phyloP scores from a whole-genome alignment of 2,329 filamentous ascomycete genomes.

The Aspergillus sp. region DNA sequence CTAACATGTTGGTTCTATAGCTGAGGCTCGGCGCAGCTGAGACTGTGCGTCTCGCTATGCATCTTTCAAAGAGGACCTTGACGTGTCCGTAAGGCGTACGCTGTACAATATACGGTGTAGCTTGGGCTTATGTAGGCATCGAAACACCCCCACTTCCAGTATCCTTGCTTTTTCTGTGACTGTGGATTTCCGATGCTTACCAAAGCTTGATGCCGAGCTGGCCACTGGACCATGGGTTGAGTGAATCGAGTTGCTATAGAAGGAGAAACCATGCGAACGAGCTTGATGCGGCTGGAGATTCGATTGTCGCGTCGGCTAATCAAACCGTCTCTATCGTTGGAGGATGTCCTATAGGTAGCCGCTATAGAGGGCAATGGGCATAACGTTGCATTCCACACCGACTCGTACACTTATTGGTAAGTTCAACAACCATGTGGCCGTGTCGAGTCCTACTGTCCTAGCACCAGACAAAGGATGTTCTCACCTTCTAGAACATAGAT shows the following conservation, averaged over 20 bases:
- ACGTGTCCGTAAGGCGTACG: background rate
- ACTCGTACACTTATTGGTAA: background rate
- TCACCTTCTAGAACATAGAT: background rate
- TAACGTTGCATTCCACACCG: background rate
- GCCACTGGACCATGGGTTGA: background rate
- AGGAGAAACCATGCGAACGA: background rate
- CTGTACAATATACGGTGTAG: background rate
- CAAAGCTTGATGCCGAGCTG: background rate
- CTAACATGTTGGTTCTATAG: background rate
- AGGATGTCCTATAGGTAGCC: background rate
- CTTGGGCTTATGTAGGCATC: background rate
- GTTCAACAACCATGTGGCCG: background rate
- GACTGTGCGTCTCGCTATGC: background rate
- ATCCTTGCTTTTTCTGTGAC: background rate
- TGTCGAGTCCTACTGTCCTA: too few relatives aligned
- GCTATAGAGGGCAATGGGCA: background rate
- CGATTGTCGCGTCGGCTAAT: background rate
- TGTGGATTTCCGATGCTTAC: background rate
- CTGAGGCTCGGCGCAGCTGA: background rate
- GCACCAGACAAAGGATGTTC: background rate
- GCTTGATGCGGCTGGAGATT: background rate
- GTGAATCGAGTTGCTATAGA: background rate
- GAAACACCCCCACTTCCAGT: background rate
- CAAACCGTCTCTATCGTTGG: background rate
- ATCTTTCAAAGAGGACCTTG: background rate